Base-by-base conservation (phyloP, 2,329 filamentous ascomycete species). In the Fusarium penzigii region DNA sequence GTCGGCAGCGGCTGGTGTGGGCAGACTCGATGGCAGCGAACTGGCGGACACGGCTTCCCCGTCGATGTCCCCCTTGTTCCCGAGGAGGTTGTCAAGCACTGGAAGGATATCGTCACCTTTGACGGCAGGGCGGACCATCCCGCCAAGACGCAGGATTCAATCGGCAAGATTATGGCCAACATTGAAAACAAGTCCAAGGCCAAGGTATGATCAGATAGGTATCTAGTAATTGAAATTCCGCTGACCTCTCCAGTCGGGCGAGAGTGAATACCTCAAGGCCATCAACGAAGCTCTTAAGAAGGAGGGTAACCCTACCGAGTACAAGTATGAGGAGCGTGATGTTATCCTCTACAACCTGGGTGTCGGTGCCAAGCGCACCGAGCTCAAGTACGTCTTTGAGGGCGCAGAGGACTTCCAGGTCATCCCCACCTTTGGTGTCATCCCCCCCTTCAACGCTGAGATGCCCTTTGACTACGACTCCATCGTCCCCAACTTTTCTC, bases 331-430 rank as follows among this genome's bases (percentile, higher is more conserved):
- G 59, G 92, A 97, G 68, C 87, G 86, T 65, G 94, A 99, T 71
- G 81, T 88, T 46, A 94, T 96, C 65, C 87, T 99, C 44, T 99
- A 99, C 82, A 97, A 97, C 76, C 81, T 99, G 40, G 93, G 93
- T 54, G 75, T 99, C 55, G 94, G 94, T 52, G 92, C 93, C 60
- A 97, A 96, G 80, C 86, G 89, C 62, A 91, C 84, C 29, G 91
- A 99, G 56, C 82, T 99, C 39, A 84, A 87, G 58, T 87, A 95
- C 63, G 87, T 97, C 57, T 99, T 90, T 68, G 94, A 99, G 79
- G 89, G 90, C 67, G 78, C 86, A 67, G 92, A 97, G 49, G 83
- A 94, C 71, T 99, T 99, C 84, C 91, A 97, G 72, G 87, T 90
- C 48, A 80, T 97, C 48, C 94, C 94, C 48, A 95, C 92, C n/a